A percentile compares a stretch with the other conserved stretches of the same genome.
phyloP scores from a whole-genome alignment of 2,329 filamentous ascomycete genomes.

The Conoideocrella luteorostrata region DNA sequence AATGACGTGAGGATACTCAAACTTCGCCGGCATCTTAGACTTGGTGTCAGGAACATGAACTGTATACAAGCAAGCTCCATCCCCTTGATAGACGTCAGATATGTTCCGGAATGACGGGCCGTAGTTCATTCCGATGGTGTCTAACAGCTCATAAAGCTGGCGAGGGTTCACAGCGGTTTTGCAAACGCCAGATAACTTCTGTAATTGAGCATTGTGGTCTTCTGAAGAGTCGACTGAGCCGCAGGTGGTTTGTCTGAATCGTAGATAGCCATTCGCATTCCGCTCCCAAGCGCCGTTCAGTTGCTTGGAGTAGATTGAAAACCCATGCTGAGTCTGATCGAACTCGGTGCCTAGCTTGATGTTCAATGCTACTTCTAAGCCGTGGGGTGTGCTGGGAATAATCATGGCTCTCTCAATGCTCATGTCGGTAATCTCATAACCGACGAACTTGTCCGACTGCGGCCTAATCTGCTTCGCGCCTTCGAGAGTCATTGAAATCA shows the following conservation, averaged over 20 bases:
- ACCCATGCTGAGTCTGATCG: constrained; percentile 18
- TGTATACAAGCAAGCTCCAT: constrained; percentile 28
- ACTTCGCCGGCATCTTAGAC: constrained; percentile 45
- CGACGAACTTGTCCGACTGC: constrained; percentile 18
- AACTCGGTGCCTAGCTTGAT: constrained; percentile 25
- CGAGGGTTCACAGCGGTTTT: constrained; percentile 30
- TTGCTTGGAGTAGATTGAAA: constrained; percentile 41
- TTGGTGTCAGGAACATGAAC: constrained; percentile 43
- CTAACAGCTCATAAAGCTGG: constrained; percentile 44
- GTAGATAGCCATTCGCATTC: constrained; percentile 31
- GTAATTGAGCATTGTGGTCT: constrained; percentile 17
- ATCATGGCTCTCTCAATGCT: constrained; percentile 45
- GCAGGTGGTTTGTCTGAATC: constrained; percentile 19
- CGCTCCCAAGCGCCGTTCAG: constrained; percentile 34
- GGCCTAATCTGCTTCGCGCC: constrained; percentile 34
- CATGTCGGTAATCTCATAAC: constrained; percentile 40
- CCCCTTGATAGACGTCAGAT: constrained; percentile 24
- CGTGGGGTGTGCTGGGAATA: constrained; percentile 37
- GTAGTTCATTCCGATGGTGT: constrained; percentile 46
- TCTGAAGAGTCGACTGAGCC: constrained; percentile 14
- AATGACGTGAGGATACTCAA: constrained; percentile 49
- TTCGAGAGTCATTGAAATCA: constrained; percentile 43
- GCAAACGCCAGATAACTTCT: constrained; percentile 21
- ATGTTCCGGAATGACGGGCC: constrained; percentile 45
- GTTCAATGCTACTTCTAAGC: constrained; percentile 44